Conservation (phyloP, 768 basidiomycete species). For the Hygrophorus pudorinus region DNA sequence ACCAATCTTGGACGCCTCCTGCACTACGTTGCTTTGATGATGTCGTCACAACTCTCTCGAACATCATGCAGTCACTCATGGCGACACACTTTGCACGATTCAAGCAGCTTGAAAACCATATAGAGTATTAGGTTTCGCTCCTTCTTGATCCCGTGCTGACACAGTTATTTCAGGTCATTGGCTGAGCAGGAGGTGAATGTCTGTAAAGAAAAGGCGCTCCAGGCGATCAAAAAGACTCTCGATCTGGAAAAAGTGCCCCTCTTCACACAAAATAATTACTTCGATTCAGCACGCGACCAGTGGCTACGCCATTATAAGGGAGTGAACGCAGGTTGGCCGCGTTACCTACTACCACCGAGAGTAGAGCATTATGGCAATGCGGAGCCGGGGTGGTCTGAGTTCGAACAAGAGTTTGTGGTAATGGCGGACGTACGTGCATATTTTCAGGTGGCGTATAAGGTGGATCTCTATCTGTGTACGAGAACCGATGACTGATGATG, state of each 20-base stretch:
- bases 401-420: slow-evolving; percentile 30
- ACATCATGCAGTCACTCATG: slow-evolving; percentile 14
- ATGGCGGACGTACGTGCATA: slow-evolving; percentile 50
- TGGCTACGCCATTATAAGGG: slow-evolving; percentile 14
- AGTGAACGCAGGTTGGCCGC: background rate
- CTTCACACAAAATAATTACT: slow-evolving; percentile 22
- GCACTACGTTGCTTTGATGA: slow-evolving; percentile 21
- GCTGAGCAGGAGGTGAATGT: background rate
- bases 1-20: slow-evolving; percentile 21
- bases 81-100: slow-evolving; percentile 22
- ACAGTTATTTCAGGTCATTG: slow-evolving; percentile 1
- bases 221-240: slow-evolving; percentile 3
- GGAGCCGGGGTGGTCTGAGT: background rate
- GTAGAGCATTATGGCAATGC: too few species aligned
- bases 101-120: slow-evolving; percentile 16
- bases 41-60: slow-evolving; percentile 8
- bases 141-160: background rate
- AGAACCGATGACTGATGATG: background rate
- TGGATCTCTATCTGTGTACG: slow-evolving; percentile 11
- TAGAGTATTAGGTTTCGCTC: slow-evolving; percentile 11
- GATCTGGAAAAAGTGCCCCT: slow-evolving; percentile 4
- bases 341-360: too few species aligned
- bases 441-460: slow-evolving; percentile 46
- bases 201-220: slow-evolving; percentile 1
- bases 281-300: slow-evolving; percentile 8